A percentile compares a stretch with the other conserved stretches of the same genome.
Evolutionary conservation across 1,139 yeast genomes (phyloP).

Genomic region (Blastobotrys capitulatus): DNA sequence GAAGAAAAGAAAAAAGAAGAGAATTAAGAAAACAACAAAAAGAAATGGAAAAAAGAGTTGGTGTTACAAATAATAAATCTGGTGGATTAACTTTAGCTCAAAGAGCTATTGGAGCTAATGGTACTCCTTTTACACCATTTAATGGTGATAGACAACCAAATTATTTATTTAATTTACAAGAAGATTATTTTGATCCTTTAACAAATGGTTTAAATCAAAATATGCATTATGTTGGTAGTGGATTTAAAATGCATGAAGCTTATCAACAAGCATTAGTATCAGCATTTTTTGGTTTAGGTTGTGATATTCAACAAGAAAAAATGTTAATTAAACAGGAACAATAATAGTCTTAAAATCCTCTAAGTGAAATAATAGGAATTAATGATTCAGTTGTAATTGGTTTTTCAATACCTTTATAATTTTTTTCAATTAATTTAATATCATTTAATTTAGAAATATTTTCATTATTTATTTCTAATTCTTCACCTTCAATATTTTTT

Average conservation of each 20-base stretch:
- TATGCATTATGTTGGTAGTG: constrained; percentile 75
- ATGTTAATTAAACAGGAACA: constrained; percentile 30
- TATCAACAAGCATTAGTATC: constrained; percentile 76
- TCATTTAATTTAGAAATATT: constrained; percentile 32
- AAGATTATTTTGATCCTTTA: constrained; percentile 56
- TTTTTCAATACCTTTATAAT: constrained; percentile 30
- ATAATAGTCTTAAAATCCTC: constrained; percentile 11
- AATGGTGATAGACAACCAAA: constrained; percentile 73
- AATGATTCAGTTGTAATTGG: constrained; percentile 10
- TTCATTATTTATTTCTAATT: constrained; percentile 33
- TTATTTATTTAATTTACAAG: constrained; percentile 42
- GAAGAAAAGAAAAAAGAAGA: constrained; percentile 19
- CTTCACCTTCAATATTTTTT: constrained; percentile 16
- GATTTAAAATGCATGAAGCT: constrained; percentile 67
- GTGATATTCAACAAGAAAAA: constrained; percentile 61
- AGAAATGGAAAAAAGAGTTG: neutral
- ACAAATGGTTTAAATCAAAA: constrained; percentile 55
- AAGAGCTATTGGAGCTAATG: constrained; percentile 15
- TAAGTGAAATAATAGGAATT: constrained; percentile 15
- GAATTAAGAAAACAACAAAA: constrained; percentile 22
- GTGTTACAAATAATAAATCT: constrained; percentile 9
- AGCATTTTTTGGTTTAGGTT: constrained; percentile 86
- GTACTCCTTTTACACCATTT: constrained; percentile 86
- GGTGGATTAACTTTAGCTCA: constrained; percentile 13
- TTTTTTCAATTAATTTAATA: constrained; percentile 33